These are phyloP conservation scores for Purshia tridentata DNA, from an alignment of 306 rosid species.

Conservation along the genomic window DNA sequence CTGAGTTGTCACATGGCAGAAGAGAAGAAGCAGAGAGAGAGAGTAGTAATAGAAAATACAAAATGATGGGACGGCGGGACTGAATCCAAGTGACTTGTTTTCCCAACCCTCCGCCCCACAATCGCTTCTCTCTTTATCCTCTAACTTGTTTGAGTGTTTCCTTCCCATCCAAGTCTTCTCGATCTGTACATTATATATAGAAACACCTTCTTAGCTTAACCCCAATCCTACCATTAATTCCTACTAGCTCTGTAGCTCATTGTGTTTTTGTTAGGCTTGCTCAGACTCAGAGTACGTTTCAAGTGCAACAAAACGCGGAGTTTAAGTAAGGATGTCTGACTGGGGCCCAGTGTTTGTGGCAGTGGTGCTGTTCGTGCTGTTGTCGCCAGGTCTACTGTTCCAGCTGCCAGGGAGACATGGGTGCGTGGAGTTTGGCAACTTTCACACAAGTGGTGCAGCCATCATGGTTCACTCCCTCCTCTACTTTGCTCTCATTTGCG, in stretches of 20 bases:
- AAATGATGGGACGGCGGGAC: slow-evolving; percentile 3
- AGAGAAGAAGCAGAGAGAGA: background rate
- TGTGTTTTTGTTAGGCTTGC: too few relatives aligned
- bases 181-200: background rate
- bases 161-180: slow-evolving; percentile 39
- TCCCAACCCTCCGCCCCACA: slow-evolving; percentile 26
- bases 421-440: slow-evolving; percentile 76
- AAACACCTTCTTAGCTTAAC: background rate
- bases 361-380: slow-evolving; percentile 63
- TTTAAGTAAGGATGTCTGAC: slow-evolving; percentile 46
- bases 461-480: slow-evolving; percentile 75
- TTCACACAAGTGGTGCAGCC: slow-evolving; percentile 79
- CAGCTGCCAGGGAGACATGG: slow-evolving; percentile 72
- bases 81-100: slow-evolving; percentile 26
- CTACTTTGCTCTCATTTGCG: slow-evolving; percentile 69
- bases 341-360: slow-evolving; percentile 84
- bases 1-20: background rate
- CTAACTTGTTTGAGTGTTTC: background rate
- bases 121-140: background rate
- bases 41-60: background rate
- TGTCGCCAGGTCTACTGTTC: slow-evolving; percentile 76
- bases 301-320: too few relatives aligned
- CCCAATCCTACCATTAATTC: background rate
- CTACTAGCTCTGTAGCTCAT: too few relatives aligned
- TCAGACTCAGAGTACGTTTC: too few relatives aligned